A percentile compares a stretch with the other conserved stretches of the same genome.
phyloP scores from a whole-genome alignment of 1,284 basidiomycete species.

The Cryptococcus maquisensis region DNA sequence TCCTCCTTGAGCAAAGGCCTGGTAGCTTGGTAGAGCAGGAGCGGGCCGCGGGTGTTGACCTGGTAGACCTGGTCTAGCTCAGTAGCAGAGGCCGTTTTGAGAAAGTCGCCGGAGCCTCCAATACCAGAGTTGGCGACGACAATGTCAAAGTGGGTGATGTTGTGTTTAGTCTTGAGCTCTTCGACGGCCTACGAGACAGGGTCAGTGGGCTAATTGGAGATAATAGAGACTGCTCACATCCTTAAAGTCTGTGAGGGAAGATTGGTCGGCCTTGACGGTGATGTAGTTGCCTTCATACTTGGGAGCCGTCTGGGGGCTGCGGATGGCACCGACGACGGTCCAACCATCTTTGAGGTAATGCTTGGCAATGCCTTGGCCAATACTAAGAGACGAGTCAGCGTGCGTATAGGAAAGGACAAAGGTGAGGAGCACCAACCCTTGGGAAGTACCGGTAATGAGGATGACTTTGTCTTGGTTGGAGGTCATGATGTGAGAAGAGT shows the following conservation, averaged over 20 bases:
- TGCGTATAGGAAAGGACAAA: too few species aligned
- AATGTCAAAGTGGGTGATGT: constrained; percentile 16
- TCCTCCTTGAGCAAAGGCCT: constrained; percentile 7
- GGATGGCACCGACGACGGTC: constrained; percentile 6
- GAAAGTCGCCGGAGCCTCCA: not conserved
- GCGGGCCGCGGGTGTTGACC: constrained; percentile 14
- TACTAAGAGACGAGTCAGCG: constrained; percentile 9
- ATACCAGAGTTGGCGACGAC: constrained; percentile 23
- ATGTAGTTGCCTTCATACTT: not conserved
- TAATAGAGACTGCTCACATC: not conserved
- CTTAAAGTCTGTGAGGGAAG: not conserved
- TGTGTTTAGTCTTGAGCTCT: constrained; percentile 12
- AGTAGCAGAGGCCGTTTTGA: not conserved
- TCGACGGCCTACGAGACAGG: constrained; percentile 9
- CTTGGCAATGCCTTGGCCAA: not conserved
- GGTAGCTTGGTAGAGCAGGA: constrained; percentile 22
- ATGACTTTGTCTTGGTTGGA: constrained; percentile 1
- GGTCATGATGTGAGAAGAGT: not conserved
- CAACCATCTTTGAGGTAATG: constrained; percentile 7
- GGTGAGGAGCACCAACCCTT: constrained; percentile 4
- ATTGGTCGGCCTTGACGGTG: not conserved
- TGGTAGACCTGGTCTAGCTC: not conserved
- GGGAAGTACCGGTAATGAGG: constrained; percentile 10
- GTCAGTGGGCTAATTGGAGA: not conserved
- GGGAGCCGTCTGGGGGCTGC: constrained; percentile 5